Conservation (phyloP, 768 basidiomycete genomes). For the Suillus hirtellus region DNA sequence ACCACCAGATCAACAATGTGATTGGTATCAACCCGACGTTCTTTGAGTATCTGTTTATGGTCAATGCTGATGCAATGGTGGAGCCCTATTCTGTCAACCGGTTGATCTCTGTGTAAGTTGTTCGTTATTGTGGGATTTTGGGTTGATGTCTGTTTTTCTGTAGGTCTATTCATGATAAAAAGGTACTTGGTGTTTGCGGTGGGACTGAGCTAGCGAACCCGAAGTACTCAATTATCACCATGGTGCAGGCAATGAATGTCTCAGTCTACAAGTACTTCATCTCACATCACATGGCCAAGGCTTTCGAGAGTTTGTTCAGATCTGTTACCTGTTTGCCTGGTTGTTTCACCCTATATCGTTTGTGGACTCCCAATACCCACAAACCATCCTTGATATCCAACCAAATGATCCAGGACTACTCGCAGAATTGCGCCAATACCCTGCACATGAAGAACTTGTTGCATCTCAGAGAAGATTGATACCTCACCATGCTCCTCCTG, state of each 20-base stretch:
- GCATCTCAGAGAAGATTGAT: slow-evolving; percentile 98
- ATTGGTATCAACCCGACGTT: slow-evolving; percentile 99
- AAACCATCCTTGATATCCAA: slow-evolving; percentile 95
- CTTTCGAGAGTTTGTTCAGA: slow-evolving; percentile 95
- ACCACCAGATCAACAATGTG: slow-evolving; percentile 99
- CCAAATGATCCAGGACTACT: slow-evolving; percentile 88
- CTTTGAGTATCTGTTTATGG: slow-evolving; percentile 93
- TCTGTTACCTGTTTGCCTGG: slow-evolving; percentile 98
- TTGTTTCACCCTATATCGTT: slow-evolving; percentile 97
- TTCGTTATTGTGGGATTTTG: slow-evolving; percentile 3
- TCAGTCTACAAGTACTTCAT: slow-evolving; percentile 99
- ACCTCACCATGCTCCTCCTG: slow-evolving; percentile 90
- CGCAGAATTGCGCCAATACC: slow-evolving; percentile 95
- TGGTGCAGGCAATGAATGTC: slow-evolving; percentile 74
- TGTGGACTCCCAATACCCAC: slow-evolving; percentile 92
- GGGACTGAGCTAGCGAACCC: slow-evolving; percentile 92
- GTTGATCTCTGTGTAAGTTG: slow-evolving; percentile 86
- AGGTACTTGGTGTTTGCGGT: slow-evolving; percentile 91
- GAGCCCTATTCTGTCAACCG: slow-evolving; percentile 86
- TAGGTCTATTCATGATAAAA: slow-evolving; percentile 97
- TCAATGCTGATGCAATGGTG: slow-evolving; percentile 95
- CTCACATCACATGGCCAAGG: slow-evolving; percentile 98
- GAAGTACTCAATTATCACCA: slow-evolving; percentile 92
- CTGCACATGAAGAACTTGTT: slow-evolving; percentile 98
- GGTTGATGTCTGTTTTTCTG: neutral